phyloP scores from a whole-genome alignment of 1,284 basidiomycete genomes.

The Malassezia pachydermatis region DNA sequence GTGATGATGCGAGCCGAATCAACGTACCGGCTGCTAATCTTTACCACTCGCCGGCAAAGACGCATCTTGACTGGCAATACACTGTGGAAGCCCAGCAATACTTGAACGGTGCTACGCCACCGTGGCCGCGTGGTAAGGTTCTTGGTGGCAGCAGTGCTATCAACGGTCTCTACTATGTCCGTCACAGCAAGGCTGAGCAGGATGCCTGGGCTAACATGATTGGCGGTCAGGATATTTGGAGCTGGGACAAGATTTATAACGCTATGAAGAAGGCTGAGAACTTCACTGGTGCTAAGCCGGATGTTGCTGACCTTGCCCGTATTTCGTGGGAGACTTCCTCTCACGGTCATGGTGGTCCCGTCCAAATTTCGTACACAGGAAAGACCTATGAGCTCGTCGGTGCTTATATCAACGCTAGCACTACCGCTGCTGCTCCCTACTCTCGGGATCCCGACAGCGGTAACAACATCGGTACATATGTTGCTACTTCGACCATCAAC shows the following conservation, averaged over 20 bases:
- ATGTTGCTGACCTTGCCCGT: slow-evolving; percentile 18
- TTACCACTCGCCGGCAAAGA: slow-evolving; percentile 27
- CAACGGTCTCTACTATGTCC: slow-evolving; percentile 37
- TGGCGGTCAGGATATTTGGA: slow-evolving; percentile 22
- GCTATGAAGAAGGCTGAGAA: slow-evolving; percentile 53
- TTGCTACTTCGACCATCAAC: slow-evolving; percentile 60
- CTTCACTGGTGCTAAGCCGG: slow-evolving; percentile 49
- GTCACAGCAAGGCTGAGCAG: slow-evolving; percentile 26
- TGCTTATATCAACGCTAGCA: slow-evolving; percentile 24
- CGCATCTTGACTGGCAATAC: slow-evolving; percentile 34
- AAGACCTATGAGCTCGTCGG: slow-evolving; percentile 23
- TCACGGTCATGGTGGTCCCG: slow-evolving; percentile 53
- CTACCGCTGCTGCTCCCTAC: slow-evolving; percentile 50
- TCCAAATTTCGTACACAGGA: slow-evolving; percentile 44
- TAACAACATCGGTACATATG: slow-evolving; percentile 53
- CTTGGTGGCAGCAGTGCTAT: slow-evolving; percentile 36
- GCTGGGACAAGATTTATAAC: slow-evolving; percentile 25
- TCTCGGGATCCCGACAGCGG: slow-evolving; percentile 54
- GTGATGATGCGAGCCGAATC: slow-evolving; percentile 18
- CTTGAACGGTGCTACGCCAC: slow-evolving; percentile 15
- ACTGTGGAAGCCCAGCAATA: slow-evolving; percentile 21
- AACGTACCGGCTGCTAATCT: slow-evolving; percentile 23
- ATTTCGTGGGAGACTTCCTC: slow-evolving; percentile 43
- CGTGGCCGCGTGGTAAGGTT: slow-evolving; percentile 22
- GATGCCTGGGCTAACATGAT: slow-evolving; percentile 25